Evolutionary conservation across 2,329 filamentous ascomycete genomes (phyloP), one percentile per base, ranked within the genome.

Genomic region (Sporothrix variecibatus): DNA sequence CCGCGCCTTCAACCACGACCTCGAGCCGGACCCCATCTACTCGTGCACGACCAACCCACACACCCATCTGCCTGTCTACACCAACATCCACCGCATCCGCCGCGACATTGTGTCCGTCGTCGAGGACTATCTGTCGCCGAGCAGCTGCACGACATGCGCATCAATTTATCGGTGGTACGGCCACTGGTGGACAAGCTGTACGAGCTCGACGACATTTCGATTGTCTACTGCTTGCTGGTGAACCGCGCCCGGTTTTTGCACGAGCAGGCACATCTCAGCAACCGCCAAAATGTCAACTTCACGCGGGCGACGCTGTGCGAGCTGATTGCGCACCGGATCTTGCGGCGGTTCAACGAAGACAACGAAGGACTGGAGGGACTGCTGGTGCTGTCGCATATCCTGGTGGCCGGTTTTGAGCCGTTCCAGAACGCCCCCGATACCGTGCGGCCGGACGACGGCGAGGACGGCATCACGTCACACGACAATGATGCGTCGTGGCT

Each of bases 151-250:
- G 92, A 94, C 80, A 91, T 94, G 73, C 89, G 93, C 74, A 94
- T 96, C 86, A 96, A 96, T 80, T 88, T 93, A 70, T 87, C 92
- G 1, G 91, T 96, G 62, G 91, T 96, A 26, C 89, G 94, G 74
- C 94, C 94, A 0, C 83, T 96, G 34, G 93, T 96, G n/a, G 93
- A 96, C 80, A 92, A 93, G 80, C 87, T 95, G 9, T 96, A 94
- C 80, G 90, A 93, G 78, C 87, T 91, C 74, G 88, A 93, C 75
- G 94, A 96, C 83, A 91, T 95, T 53, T 95, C 93, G 0, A 90
- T 95, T 73, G 92, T 96, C 12, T 96, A 95, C 81, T 95, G 93
- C 80, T 84, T 97, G 75, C 87, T 97, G 28, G 93, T 96, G 77
- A 96, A 97, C 79, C 88, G 93, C 17, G 89, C 90, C 46, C 92